A percentile compares a stretch with the other conserved stretches of the same genome.
Evolutionary conservation across 2,329 filamentous ascomycete genomes (phyloP).

Genomic region (Macrophomina tecta): DNA sequence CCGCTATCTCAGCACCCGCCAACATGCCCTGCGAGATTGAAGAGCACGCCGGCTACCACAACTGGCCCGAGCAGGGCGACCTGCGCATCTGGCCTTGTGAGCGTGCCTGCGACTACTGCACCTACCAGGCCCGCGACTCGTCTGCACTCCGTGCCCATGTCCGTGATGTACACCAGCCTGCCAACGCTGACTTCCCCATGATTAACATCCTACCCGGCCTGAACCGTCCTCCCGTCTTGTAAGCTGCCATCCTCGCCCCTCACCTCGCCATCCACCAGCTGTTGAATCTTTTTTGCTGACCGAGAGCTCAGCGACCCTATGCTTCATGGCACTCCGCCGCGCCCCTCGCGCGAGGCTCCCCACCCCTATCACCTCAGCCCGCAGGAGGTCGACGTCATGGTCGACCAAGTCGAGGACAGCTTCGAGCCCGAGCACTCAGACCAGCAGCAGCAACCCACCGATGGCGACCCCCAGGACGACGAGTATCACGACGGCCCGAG

Average conservation of each 20-base stretch:
- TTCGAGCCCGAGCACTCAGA: neutral
- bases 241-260: neutral
- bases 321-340: slow-evolving; percentile 13
- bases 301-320: slow-evolving; percentile 7
- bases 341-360: neutral
- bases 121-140: slow-evolving; percentile 22
- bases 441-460: neutral
- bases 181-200: slow-evolving; percentile 3
- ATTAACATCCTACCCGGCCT: slow-evolving; percentile 13
- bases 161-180: slow-evolving; percentile 17
- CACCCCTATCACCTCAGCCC: neutral
- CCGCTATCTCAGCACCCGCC: neutral
- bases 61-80: slow-evolving; percentile 25
- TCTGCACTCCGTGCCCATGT: slow-evolving; percentile 20
- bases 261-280: neutral
- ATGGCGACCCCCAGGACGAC: neutral
- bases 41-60: slow-evolving; percentile 19
- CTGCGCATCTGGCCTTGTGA: slow-evolving; percentile 28
- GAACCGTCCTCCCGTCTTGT: slow-evolving; percentile 23
- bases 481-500: neutral
- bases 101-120: slow-evolving; percentile 26
- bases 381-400: neutral
- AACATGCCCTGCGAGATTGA: slow-evolving; percentile 20
- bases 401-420: neutral
- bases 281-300: neutral